Conservation (phyloP, 73 alveolate species). For the Tetrahymena borealis region DNA sequence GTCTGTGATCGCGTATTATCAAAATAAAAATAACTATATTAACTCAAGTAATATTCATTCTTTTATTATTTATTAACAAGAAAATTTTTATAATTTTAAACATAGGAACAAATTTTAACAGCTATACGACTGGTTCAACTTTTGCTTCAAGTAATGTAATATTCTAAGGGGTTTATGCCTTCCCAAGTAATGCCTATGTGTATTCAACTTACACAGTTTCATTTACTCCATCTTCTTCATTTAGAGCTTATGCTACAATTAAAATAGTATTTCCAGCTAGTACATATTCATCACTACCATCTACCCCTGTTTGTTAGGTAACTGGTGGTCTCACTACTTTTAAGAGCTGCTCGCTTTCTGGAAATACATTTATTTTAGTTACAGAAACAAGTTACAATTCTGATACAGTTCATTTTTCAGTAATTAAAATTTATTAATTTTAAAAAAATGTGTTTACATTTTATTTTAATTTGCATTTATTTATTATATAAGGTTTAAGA, state of each 20-base stretch:
- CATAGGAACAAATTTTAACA: neutral
- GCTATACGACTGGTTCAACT: neutral
- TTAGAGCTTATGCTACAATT: constrained; percentile 19
- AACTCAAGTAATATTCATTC: neutral
- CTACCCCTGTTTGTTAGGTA: constrained; percentile 32
- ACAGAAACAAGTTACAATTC: constrained; percentile 24
- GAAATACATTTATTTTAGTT: constrained; percentile 14
- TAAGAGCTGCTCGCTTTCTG: constrained; percentile 20
- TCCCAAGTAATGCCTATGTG: constrained; percentile 19
- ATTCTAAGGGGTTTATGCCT: neutral
- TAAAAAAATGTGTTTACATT: neutral
- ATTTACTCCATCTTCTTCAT: constrained; percentile 18
- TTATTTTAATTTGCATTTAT: neutral
- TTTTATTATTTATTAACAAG: neutral
- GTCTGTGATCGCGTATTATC: neutral
- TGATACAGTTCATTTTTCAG: constrained; percentile 25
- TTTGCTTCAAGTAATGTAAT: neutral
- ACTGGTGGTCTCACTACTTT: constrained; percentile 36
- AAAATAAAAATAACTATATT: constrained; percentile 14
- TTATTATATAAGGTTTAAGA: neutral
- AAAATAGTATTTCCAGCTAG: constrained; percentile 21
- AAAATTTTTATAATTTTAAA: constrained; percentile 3
- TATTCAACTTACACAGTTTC: constrained; percentile 10
- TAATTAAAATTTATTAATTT: neutral
- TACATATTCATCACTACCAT: neutral